Evolutionary conservation across 2,329 filamentous ascomycete genomes (phyloP).

Genomic region (Cadophora sp.): DNA sequence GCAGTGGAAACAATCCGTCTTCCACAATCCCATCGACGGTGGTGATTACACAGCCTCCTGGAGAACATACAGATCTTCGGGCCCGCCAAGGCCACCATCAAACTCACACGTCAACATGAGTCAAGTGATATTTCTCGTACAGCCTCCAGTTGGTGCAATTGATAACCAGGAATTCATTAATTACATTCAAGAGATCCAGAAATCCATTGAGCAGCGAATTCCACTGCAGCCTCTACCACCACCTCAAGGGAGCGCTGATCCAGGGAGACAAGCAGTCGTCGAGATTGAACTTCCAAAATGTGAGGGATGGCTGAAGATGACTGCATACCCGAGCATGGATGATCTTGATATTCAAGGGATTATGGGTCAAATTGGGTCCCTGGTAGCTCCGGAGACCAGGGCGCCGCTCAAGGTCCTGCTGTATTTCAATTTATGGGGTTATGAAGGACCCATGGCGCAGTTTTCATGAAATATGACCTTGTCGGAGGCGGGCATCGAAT

Average conservation of each 20-base stretch:
- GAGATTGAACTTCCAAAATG: background rate
- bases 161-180: background rate
- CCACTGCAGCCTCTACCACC: background rate
- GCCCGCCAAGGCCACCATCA: background rate
- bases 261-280: background rate
- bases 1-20: background rate
- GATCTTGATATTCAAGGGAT: background rate
- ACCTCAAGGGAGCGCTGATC: background rate
- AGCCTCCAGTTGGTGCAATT: background rate
- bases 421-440: constrained; percentile 1
- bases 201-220: background rate
- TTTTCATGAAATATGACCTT: background rate
- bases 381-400: background rate
- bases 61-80: background rate
- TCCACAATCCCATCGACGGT: background rate
- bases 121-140: background rate
- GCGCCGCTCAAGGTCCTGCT: background rate
- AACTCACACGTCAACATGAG: background rate
- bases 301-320: constrained; percentile 1
- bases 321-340: constrained; percentile 1
- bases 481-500: no score
- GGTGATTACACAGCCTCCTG: background rate
- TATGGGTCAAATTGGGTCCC: background rate
- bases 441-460: background rate
- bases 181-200: background rate